Evolutionary conservation across 371 early-diverging fungal genomes (phyloP).

Genomic region (Blakeslea trispora): DNA sequence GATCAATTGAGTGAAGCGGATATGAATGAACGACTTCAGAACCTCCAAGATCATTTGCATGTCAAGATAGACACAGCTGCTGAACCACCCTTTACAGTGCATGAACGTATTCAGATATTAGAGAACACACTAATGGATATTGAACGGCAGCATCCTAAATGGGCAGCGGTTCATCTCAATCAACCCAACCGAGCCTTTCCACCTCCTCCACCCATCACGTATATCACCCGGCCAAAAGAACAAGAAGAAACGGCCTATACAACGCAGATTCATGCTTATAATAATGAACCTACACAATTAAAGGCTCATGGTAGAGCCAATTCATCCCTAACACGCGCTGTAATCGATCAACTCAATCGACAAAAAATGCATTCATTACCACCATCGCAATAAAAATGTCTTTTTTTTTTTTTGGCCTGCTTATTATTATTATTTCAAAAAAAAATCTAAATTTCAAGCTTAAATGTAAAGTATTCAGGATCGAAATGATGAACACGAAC

Average conservation of each 20-base stretch:
- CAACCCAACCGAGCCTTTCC: conserved; percentile 59
- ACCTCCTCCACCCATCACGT: conserved; percentile 41
- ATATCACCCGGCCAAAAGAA: conserved; percentile 29
- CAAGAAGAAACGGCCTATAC: conserved; percentile 16
- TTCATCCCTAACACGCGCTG: conserved; percentile 50
- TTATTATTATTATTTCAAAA: conserved; percentile 3
- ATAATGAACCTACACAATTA: conserved; percentile 26
- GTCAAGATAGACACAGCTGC: conserved; percentile 53
- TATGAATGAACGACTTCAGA: conserved; percentile 55
- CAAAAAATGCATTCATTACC: conserved; percentile 26
- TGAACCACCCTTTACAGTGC: conserved; percentile 30
- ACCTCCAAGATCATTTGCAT: conserved; percentile 68
- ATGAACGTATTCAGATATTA: conserved; percentile 64
- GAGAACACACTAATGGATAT: conserved; percentile 71
- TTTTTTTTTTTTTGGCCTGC: too few relatives aligned
- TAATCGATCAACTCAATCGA: conserved; percentile 48
- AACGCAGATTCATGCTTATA: too few relatives aligned
- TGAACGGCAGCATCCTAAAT: conserved; percentile 69
- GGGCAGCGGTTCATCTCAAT: conserved; percentile 74
- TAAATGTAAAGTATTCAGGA: conserved; percentile 93
- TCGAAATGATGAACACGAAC: conserved; percentile 97
- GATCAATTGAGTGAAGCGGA: conserved; percentile 15
- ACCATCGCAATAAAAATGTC: conserved; percentile 10
- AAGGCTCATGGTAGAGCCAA: conserved; percentile 43
- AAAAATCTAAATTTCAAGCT: conserved; percentile 55